Conservation (phyloP, 2,329 filamentous ascomycete species). For the Hymenotorrendiella dingleyae region DNA sequence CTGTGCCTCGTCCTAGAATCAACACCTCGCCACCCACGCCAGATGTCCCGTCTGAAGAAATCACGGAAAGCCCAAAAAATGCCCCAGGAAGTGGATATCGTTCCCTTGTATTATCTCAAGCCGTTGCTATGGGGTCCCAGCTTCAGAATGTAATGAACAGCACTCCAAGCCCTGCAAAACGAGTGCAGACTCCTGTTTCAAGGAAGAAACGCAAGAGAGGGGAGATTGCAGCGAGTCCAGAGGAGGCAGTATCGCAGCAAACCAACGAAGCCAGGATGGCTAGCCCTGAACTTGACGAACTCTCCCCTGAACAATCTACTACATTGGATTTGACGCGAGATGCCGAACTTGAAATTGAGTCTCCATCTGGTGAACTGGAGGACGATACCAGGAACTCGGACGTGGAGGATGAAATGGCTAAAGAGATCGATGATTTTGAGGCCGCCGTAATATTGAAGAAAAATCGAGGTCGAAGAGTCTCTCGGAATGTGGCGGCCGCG, state of each 20-base stretch:
- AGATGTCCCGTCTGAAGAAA: conserved; percentile 34
- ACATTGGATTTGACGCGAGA: too few relatives aligned
- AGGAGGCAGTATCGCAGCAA: conserved; percentile 24
- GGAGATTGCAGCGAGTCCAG: conserved; percentile 4
- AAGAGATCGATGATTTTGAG: conserved; percentile 31
- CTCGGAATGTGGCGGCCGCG: conserved; percentile 22
- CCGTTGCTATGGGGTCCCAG: conserved; percentile 10
- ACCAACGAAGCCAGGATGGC: conserved; percentile 2
- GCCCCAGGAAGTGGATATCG: conserved; percentile 52
- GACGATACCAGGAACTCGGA: conserved; percentile 8
- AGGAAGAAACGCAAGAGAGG: conserved; percentile 23
- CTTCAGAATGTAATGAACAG: conserved; percentile 11
- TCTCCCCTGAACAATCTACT: background rate
- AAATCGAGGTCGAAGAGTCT: conserved; percentile 34
- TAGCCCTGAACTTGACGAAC: background rate
- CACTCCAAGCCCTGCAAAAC: conserved; percentile 3
- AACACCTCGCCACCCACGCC: conserved; percentile 11
- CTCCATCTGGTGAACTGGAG: background rate
- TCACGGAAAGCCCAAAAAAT: conserved; percentile 47
- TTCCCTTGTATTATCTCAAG: conserved; percentile 36
- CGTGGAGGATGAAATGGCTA: conserved; percentile 27
- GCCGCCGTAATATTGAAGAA: conserved; percentile 31
- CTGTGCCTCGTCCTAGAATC: conserved; percentile 1
- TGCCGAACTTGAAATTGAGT: background rate
- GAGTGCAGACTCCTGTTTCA: conserved; percentile 11